Base-by-base conservation (phyloP, 306 rosid species). In the Medicago truncatula region DNA sequence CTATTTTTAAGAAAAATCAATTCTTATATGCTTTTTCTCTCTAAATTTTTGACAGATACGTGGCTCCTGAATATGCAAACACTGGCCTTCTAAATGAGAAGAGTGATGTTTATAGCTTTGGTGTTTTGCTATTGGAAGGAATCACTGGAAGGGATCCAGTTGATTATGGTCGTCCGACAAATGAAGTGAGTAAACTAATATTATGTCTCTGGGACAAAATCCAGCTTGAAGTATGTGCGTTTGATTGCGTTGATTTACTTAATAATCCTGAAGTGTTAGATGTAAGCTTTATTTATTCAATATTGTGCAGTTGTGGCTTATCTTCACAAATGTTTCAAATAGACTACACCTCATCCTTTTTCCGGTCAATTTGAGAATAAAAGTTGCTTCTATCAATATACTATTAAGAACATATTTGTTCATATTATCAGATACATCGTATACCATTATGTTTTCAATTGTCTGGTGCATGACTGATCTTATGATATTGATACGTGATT, bases 81-180 rank as follows among this genome's bases (percentile, higher is more conserved):
- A 86, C 90, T 6, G 98, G 98, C 59, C 98, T 93, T 75, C 77
- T 93, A 71, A 93, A 93, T 82, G 98, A 90, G 76, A 93, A 93
- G 81, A 93, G 98, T 54, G 98, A 93, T 78, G 93, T 93, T 61
- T 93, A 93, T 85, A 93, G 98, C 86, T 93, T 89, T 66, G 98
- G 98, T 25, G 96, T 93, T 79, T 70, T 93, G 82, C 89, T 93
- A 61, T 83, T 93, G 67, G 98, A 93, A 77, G 91, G 90, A 47
- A 90, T 93, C 60, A 93, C 98, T 12, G 97, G 98, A 74, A 86
- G 98, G 79, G 98, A 93, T 78, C 96, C 98, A 10, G 98, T 93
- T 21, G 95, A 93, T 74, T 90, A 90, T 75, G 92, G 93, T 25
- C 97, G 98, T 34, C 96, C 95, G 74, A 38, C 90, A 15, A 84